Conservation (phyloP, 352 stramenopile genomes). For the Globisporangium splendens region DNA sequence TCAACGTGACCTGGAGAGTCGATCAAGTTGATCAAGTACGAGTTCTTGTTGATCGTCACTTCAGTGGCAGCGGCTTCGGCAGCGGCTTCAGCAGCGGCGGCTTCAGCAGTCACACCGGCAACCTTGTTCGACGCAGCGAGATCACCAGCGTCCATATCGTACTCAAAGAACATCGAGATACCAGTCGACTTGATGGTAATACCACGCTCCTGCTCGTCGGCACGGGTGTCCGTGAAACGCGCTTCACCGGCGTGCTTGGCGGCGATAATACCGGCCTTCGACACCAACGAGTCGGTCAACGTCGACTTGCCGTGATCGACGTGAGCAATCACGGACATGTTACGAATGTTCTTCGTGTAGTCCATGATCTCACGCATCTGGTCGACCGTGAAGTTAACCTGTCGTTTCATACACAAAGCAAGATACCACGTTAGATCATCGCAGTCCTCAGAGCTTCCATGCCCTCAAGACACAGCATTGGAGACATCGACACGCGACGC, state of each 20-base stretch:
- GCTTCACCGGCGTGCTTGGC: conserved; percentile 97
- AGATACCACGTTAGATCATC: not conserved
- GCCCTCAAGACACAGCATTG: too few relatives aligned
- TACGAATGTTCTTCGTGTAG: conserved; percentile 99
- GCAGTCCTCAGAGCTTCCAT: too few relatives aligned
- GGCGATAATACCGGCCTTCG: conserved; percentile 99
- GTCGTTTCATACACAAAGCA: not conserved
- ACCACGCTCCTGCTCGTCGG: conserved; percentile 99
- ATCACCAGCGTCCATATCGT: conserved; percentile 96
- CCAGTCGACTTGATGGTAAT: conserved; percentile 99
- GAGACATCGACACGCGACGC: not conserved
- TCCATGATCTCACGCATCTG: conserved; percentile 98
- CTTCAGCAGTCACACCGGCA: conserved; percentile 45
- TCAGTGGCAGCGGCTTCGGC: conserved; percentile 27
- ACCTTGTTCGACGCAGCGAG: conserved; percentile 62
- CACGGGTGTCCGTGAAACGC: conserved; percentile 99
- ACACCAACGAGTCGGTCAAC: conserved; percentile 98
- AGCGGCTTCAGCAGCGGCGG: conserved; percentile 18
- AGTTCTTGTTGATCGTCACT: conserved; percentile 96
- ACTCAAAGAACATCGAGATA: conserved; percentile 99
- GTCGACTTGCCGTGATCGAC: conserved; percentile 99
- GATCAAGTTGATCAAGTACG: conserved; percentile 99
- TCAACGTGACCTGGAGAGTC: conserved; percentile 99
- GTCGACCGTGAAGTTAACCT: conserved; percentile 99
- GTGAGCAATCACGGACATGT: conserved; percentile 99